A percentile compares a stretch with the other conserved stretches of the same genome.
Evolutionary conservation across 2,329 filamentous ascomycete species (phyloP).

Genomic region (Leptographium wingfieldii): DNA sequence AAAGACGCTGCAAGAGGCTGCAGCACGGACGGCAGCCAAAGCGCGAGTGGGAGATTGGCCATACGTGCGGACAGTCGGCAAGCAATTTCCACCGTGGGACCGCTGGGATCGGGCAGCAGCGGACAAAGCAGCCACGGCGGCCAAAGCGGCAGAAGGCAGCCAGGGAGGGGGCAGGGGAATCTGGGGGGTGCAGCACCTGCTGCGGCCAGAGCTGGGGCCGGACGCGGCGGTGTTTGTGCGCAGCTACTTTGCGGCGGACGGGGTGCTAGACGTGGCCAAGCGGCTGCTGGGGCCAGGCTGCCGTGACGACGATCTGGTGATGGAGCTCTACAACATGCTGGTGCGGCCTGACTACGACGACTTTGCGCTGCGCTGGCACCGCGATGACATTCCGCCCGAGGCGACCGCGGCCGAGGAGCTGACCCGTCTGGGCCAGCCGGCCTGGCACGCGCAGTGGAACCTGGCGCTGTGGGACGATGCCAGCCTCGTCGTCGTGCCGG

Average conservation of each 20-base stretch:
- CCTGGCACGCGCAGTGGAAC: conserved; percentile 79
- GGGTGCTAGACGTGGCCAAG: conserved; percentile 49
- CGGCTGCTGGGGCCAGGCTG: conserved; percentile 43
- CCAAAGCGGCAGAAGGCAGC: conserved; percentile 16
- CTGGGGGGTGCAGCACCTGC: conserved; percentile 80
- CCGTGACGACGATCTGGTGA: conserved; percentile 53
- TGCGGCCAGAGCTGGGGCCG: conserved; percentile 55
- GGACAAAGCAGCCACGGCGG: conserved; percentile 15
- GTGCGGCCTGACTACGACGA: conserved; percentile 52
- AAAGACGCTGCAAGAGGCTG: conserved; percentile 44
- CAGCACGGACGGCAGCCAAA: conserved; percentile 40
- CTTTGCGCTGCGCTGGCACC: conserved; percentile 72
- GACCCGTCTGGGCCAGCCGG: conserved; percentile 42
- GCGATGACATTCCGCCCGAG: conserved; percentile 65
- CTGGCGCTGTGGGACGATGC: conserved; percentile 65
- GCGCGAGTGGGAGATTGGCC: conserved; percentile 67
- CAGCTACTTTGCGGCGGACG: conserved; percentile 57
- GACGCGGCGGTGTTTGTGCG: conserved; percentile 48
- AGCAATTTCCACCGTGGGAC: conserved; percentile 83
- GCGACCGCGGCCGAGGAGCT: conserved; percentile 56
- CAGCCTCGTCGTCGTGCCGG: conserved; percentile 64
- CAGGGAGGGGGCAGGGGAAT: conserved; percentile 34
- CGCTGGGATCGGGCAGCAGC: conserved; percentile 32
- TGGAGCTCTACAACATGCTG: conserved; percentile 83
- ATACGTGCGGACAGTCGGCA: conserved; percentile 69